Evolutionary conservation across 768 basidiomycete genomes (phyloP).

Genomic region (Leucosporidium yakuticum): DNA sequence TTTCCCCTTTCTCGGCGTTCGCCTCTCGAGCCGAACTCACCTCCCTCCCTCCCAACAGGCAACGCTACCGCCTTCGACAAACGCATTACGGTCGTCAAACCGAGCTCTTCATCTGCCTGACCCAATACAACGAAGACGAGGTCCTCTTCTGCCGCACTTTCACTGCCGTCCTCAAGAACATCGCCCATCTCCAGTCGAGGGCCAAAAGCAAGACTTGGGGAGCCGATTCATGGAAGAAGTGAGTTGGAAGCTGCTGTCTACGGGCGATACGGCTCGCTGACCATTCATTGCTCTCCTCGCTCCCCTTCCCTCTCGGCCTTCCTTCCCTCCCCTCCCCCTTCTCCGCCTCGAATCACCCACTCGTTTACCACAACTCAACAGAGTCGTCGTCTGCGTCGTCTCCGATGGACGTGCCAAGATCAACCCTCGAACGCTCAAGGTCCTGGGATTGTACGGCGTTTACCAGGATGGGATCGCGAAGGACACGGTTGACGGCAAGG

Average conservation of each 20-base stretch:
- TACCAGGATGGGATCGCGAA: slow-evolving; percentile 39
- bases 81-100: slow-evolving; percentile 71
- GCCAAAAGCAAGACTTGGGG: slow-evolving; percentile 45
- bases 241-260: too few relatives aligned
- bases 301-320: too few relatives aligned
- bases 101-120: slow-evolving; percentile 88
- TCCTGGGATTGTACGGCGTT: slow-evolving; percentile 54
- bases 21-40: too few relatives aligned
- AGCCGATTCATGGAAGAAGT: slow-evolving; percentile 45
- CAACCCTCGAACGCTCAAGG: slow-evolving; percentile 39
- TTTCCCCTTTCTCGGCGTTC: too few relatives aligned
- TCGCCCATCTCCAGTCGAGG: slow-evolving; percentile 44
- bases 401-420: slow-evolving; percentile 46
- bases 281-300: too few relatives aligned
- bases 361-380: slow-evolving; percentile 19
- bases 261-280: too few relatives aligned
- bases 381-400: slow-evolving; percentile 48
- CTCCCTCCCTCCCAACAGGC: too few relatives aligned
- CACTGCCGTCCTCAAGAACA: slow-evolving; percentile 42
- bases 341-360: too few relatives aligned
- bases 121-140: slow-evolving; percentile 85
- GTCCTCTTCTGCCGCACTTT: slow-evolving; percentile 37
- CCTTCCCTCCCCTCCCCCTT: too few relatives aligned
- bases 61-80: slow-evolving; percentile 71
- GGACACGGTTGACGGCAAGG: slow-evolving; percentile 57